Percentiles rank a stretch among this genome's conserved stretches.
Evolutionary conservation across 148 eudicot genomes (phyloP).

Genomic region (Beta vulgaris): DNA sequence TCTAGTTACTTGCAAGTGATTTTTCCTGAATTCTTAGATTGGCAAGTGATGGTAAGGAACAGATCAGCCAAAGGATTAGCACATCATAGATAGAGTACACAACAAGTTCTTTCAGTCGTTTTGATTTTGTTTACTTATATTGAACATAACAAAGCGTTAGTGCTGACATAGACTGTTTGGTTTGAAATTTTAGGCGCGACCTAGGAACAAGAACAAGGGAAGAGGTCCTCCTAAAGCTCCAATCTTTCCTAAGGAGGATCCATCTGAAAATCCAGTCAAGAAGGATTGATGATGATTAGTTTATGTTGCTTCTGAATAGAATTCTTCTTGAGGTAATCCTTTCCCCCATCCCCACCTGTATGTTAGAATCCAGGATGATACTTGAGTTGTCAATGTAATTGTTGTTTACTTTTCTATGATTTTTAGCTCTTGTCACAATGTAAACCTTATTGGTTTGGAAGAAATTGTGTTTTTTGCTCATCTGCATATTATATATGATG

Average conservation of each 20-base stretch:
- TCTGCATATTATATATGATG: background rate
- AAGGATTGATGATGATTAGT: conserved; percentile 35
- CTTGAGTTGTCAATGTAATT: conserved; percentile 21
- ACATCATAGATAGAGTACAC: background rate
- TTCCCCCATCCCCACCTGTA: conserved; percentile 7
- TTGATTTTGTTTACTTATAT: background rate
- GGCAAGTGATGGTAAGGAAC: background rate
- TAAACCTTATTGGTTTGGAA: conserved; percentile 3
- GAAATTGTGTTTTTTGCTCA: conserved; percentile 2
- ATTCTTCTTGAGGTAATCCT: conserved; percentile 18
- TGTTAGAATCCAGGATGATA: conserved; percentile 14
- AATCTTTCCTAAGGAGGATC: conserved; percentile 42
- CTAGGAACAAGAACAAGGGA: conserved; percentile 54
- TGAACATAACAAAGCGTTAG: background rate
- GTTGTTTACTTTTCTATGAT: background rate
- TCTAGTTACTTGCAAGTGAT: background rate
- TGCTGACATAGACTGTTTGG: background rate
- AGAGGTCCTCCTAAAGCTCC: conserved; percentile 56
- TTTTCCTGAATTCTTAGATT: background rate
- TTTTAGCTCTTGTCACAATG: conserved; percentile 12
- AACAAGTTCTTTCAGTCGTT: background rate
- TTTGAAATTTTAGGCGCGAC: conserved; percentile 46
- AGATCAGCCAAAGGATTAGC: background rate
- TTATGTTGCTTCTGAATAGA: conserved; percentile 4
- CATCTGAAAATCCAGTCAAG: conserved; percentile 32